Percentiles rank a stretch among this genome's conserved stretches.
phyloP scores from a whole-genome alignment of 805 yeast genomes.

The Yarrowia yakushimensis region DNA sequence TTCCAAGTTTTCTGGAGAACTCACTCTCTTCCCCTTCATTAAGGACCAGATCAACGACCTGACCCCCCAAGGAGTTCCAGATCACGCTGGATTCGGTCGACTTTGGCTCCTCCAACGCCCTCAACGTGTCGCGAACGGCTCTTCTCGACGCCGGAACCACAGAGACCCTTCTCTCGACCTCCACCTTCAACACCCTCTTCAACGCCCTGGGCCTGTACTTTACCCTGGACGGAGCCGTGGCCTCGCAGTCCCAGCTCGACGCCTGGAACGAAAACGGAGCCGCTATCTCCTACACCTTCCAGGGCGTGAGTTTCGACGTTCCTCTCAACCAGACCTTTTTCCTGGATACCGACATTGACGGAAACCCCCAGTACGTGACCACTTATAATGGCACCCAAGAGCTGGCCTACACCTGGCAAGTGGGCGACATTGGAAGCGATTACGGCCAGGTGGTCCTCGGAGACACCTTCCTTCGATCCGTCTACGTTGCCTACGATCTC shows the following conservation, averaged over 20 bases:
- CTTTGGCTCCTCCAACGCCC: constrained; percentile 34
- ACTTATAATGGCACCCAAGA: background rate
- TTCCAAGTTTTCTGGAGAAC: constrained; percentile 51
- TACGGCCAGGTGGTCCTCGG: constrained; percentile 39
- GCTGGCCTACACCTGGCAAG: background rate
- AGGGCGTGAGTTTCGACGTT: background rate
- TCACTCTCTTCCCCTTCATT: constrained; percentile 34
- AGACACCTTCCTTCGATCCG: constrained; percentile 56
- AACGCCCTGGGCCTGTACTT: constrained; percentile 20
- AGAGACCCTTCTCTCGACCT: background rate
- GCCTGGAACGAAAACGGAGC: background rate
- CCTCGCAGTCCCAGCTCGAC: background rate
- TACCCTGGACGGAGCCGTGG: background rate
- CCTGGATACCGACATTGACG: background rate
- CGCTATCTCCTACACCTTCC: background rate
- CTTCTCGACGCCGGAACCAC: constrained; percentile 39
- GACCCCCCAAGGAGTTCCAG: background rate
- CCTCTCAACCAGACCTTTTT: background rate
- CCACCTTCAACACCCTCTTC: background rate
- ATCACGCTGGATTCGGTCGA: constrained; percentile 22
- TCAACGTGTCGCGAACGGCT: constrained; percentile 51
- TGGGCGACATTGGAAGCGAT: background rate
- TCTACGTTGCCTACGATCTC: constrained; percentile 61
- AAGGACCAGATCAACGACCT: constrained; percentile 21
- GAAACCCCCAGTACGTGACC: constrained; percentile 27